phyloP scores from a whole-genome alignment of 1,139 yeast genomes.

The Debaryomyces fabryi region DNA sequence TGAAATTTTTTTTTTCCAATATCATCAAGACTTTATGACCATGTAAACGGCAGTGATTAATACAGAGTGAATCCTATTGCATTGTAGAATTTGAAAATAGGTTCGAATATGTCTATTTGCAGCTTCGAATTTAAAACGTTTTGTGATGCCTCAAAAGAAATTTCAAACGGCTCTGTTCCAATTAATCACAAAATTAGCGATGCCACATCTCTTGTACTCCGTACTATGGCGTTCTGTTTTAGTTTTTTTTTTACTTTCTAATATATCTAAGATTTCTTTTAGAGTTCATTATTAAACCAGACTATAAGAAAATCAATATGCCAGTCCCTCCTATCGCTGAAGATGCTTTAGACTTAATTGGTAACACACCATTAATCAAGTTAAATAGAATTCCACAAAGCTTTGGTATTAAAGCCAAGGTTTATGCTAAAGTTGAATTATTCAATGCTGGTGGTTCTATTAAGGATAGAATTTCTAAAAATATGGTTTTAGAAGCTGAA shows the following conservation, averaged over 20 bases:
- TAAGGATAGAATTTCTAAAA: slow-evolving; percentile 64
- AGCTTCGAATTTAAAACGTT: background rate
- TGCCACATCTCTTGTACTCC: slow-evolving; percentile 1
- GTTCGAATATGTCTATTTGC: background rate
- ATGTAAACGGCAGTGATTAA: background rate
- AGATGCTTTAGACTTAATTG: slow-evolving; percentile 64
- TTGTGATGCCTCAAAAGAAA: slow-evolving; percentile 2
- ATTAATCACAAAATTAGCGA: slow-evolving; percentile 1
- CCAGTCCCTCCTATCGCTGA: slow-evolving; percentile 39
- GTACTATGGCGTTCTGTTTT: background rate
- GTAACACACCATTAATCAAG: slow-evolving; percentile 80
- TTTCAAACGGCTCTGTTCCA: slow-evolving; percentile 3
- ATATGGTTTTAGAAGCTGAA: slow-evolving; percentile 85
- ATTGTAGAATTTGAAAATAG: background rate
- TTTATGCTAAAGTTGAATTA: slow-evolving; percentile 63
- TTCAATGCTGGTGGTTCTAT: slow-evolving; percentile 75
- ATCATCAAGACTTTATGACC: no score
- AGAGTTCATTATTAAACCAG: background rate
- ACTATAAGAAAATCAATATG: slow-evolving; percentile 6
- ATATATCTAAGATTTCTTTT: background rate
- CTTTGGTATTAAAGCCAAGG: slow-evolving; percentile 66
- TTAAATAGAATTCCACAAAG: slow-evolving; percentile 79
- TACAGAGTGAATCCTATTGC: background rate
- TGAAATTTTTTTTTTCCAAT: no score
- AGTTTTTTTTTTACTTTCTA: background rate